Evolutionary conservation across 305 asterid species (phyloP).

Genomic region (Fraxinus angustifolia): DNA sequence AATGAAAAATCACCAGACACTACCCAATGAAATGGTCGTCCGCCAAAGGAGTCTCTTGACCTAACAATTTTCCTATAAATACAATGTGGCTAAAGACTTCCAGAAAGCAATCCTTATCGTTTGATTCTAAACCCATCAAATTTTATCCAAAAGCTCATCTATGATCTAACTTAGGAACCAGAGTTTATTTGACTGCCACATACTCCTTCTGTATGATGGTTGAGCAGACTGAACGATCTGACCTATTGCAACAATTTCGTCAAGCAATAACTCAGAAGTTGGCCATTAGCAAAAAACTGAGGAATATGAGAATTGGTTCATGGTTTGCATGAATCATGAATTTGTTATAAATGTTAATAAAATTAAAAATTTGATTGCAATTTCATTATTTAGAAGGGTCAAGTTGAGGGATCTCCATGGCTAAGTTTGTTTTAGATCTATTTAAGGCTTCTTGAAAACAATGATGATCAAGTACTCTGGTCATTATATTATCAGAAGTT

Average conservation of each 20-base stretch:
- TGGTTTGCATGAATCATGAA: not conserved
- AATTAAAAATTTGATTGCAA: not conserved
- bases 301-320: not conserved
- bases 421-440: not conserved
- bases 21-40: not conserved
- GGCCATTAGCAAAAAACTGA: not conserved
- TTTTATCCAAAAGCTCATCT: not conserved
- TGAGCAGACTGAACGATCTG: not conserved
- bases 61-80: not conserved
- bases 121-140: not conserved
- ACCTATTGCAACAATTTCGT: not conserved
- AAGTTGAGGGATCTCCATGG: not conserved
- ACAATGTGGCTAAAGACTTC: not conserved
- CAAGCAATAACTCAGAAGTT: not conserved
- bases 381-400: not conserved
- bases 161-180: not conserved
- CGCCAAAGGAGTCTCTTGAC: not conserved
- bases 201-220: not conserved
- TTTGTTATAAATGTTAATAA: not conserved
- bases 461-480: not conserved
- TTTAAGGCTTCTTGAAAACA: not conserved
- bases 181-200: not conserved
- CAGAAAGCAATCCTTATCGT: not conserved
- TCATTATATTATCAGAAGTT: not conserved
- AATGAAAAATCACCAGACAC: not conserved